Evolutionary conservation across 1,139 yeast genomes (phyloP), one percentile per base, ranked within the genome.

Genomic region (Scheffersomyces parashehatae): DNA sequence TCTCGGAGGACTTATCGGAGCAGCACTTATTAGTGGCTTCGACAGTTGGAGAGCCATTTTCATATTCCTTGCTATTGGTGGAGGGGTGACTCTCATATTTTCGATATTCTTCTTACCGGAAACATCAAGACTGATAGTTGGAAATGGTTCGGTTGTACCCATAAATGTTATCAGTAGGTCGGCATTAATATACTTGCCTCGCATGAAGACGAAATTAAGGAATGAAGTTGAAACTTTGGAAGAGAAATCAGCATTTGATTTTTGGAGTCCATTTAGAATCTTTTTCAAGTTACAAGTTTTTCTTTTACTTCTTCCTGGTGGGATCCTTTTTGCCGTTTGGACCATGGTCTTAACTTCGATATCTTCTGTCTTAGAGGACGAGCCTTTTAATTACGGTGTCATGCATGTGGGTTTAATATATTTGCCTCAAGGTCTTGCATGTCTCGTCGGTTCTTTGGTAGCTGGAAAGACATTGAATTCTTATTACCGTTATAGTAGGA

Each of bases 1-100:
- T 1, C 59, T 70, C 45, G 76, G 75, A 3, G 70, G 73, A 1
- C 48, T 71, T n/a, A 48, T 70, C 3, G 76, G 76, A 2, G 70
- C 75, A 2, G 69, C 62, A 0, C 51, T 71, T 12, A 57, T 69
- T 3, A 46, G 54, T 40, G 54, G 54, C 28, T 71, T 62, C 48
- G 48, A 56, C 28, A 48, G 60, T 6, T 71, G 76, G 76, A 57
- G 75, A 54, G 62, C 72, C 6, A 67, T 71, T 3, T 71, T 70
- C 47, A 48, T 64, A 4, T 71, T 70, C 48, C 51, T 67, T 30
- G 68, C 75, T 3, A 67, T 70, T 34, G 73, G 74, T 5, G 63
- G 68, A 29, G 75, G 72, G 6, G 56, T 48, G 2, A 63, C 72
- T 0, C 52, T 68, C 16, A 35, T 65, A 4, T 16, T 61, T 16